A percentile compares a stretch with the other conserved stretches of the same genome.
Conservation (phyloP, 2,329 filamentous ascomycete species). For the Scedosporium boydii region DNA sequence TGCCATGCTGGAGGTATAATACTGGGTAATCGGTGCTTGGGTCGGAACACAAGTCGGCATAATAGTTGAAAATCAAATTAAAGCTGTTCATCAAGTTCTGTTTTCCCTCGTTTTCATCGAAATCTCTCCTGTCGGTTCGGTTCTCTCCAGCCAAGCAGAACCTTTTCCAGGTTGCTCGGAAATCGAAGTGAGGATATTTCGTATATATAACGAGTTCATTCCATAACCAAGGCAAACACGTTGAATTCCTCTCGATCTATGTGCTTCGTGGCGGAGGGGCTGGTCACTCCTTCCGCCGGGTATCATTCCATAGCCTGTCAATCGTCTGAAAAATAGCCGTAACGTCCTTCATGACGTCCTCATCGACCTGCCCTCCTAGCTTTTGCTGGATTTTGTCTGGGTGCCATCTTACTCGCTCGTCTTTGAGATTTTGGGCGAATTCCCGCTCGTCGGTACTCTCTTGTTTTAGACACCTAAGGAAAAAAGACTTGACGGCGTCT, state of each 20-base stretch:
- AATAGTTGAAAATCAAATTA: not conserved
- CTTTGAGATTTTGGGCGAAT: conserved; percentile 52
- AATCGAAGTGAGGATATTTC: too few relatives aligned
- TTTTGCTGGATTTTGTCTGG: conserved; percentile 95
- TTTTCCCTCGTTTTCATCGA: not conserved
- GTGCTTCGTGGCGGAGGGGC: not conserved
- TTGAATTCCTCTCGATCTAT: not conserved
- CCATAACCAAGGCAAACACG: too few relatives aligned
- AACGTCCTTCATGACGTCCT: conserved; percentile 63
- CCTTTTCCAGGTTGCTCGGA: too few relatives aligned
- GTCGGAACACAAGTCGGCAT: not conserved
- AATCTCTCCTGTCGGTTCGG: too few relatives aligned
- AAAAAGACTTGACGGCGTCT: conserved; percentile 59
- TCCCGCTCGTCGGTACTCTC: conserved; percentile 33
- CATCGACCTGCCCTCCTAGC: conserved; percentile 64
- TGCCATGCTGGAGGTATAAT: not conserved
- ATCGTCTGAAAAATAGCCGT: conserved; percentile 89
- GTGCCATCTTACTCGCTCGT: conserved; percentile 89
- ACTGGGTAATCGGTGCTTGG: not conserved
- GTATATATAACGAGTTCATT: too few relatives aligned
- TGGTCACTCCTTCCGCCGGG: not conserved
- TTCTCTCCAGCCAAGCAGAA: too few relatives aligned
- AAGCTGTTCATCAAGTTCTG: not conserved
- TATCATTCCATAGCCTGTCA: conserved; percentile 34
- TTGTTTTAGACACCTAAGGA: conserved; percentile 37